phyloP scores from a whole-genome alignment of 768 basidiomycete genomes.

The Podaxis carcinomalis region DNA sequence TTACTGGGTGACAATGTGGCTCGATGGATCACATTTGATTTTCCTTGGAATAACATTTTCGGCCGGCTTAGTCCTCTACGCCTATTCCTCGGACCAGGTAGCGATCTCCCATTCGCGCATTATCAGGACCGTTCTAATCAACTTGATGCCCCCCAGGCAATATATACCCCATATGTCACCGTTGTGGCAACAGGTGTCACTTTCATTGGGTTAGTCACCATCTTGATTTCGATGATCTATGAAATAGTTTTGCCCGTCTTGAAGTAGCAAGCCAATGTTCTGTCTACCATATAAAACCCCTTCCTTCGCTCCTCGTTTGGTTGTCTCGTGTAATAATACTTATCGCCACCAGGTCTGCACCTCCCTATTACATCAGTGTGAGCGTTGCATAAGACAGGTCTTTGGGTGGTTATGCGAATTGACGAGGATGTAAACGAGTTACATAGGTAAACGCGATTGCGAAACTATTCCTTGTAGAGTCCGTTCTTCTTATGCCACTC shows the following conservation, averaged over 20 bases:
- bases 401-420: too few relatives aligned
- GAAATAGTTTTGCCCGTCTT: background rate
- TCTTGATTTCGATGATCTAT: background rate
- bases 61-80: background rate
- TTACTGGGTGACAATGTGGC: conserved; percentile 6
- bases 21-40: background rate
- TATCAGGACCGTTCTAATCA: background rate
- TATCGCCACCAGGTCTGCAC: too few relatives aligned
- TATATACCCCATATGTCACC: conserved; percentile 1
- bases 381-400: too few relatives aligned
- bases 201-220: conserved; percentile 1
- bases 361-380: too few relatives aligned
- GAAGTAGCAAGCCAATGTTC: background rate
- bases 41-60: conserved; percentile 9
- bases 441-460: too few relatives aligned
- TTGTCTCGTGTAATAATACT: too few relatives aligned
- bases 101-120: background rate
- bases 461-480: conserved; percentile 27
- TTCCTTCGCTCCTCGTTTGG: too few relatives aligned
- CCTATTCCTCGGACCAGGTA: conserved; percentile 1
- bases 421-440: too few relatives aligned
- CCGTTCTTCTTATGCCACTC: conserved; percentile 55
- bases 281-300: too few relatives aligned
- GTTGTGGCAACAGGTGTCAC: conserved; percentile 5
- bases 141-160: background rate